A percentile compares a stretch with the other conserved stretches of the same genome.
phyloP scores from a whole-genome alignment of 2,329 filamentous ascomycete genomes.

The Aspergillus aculeatus region DNA sequence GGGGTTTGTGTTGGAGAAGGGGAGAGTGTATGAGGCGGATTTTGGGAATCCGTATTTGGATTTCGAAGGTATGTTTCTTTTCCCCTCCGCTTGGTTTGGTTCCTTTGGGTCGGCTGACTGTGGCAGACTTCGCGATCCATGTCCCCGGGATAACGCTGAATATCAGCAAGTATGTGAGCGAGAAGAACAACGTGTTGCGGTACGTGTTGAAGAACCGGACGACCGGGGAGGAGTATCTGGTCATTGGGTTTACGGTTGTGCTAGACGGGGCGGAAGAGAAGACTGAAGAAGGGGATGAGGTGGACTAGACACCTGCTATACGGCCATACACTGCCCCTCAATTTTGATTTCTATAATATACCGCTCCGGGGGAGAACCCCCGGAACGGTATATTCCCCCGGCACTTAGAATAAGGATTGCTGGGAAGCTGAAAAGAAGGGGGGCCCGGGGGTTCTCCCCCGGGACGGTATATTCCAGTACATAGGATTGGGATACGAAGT shows the following conservation, averaged over 20 bases:
- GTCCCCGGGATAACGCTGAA: constrained; percentile 39
- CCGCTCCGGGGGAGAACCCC: too few relatives aligned
- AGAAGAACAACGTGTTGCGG: constrained; percentile 80
- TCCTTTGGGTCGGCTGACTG: background rate
- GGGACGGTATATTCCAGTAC: too few relatives aligned
- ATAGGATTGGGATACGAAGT: too few relatives aligned
- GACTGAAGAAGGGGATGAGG: constrained; percentile 15
- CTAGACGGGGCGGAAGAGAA: constrained; percentile 28
- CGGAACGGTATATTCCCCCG: too few relatives aligned
- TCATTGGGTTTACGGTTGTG: constrained; percentile 76
- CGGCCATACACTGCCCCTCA: too few relatives aligned
- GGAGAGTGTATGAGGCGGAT: constrained; percentile 62
- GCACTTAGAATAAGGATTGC: too few relatives aligned
- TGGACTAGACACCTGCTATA: constrained; percentile 15
- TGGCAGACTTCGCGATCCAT: constrained; percentile 38
- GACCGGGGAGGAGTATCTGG: constrained; percentile 74
- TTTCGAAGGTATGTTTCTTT: constrained; percentile 61
- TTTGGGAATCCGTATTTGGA: constrained; percentile 94
- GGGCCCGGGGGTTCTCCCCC: background rate
- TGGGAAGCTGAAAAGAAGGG: too few relatives aligned
- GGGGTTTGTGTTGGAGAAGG: constrained; percentile 61
- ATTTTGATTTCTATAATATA: too few relatives aligned
- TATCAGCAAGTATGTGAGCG: constrained; percentile 44
- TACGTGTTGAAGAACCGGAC: constrained; percentile 83
- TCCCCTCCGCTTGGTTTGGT: too few relatives aligned